Conservation (phyloP, 2,329 filamentous ascomycete species). For the Nemania sp. region DNA sequence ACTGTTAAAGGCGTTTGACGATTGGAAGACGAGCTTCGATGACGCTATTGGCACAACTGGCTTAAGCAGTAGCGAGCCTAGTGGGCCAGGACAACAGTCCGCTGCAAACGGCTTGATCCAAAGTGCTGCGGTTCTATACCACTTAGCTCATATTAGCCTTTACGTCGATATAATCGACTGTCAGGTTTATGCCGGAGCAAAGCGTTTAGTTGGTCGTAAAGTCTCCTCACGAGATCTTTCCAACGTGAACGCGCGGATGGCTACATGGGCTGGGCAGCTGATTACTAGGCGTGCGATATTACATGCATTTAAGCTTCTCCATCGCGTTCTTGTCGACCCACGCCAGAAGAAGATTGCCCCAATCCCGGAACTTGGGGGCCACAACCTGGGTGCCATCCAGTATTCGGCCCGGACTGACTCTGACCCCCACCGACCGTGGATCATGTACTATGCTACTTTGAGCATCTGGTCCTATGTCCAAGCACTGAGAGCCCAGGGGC, state of each 20-base stretch:
- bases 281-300: conserved; percentile 85
- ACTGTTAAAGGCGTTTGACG: conserved; percentile 82
- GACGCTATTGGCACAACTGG: conserved; percentile 65
- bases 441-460: conserved; percentile 86
- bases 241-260: conserved; percentile 80
- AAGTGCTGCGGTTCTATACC: conserved; percentile 83
- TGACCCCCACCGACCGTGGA: conserved; percentile 88
- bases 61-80: conserved; percentile 52
- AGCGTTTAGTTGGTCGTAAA: conserved; percentile 79
- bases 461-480: conserved; percentile 91
- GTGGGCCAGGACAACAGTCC: conserved; percentile 63
- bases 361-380: conserved; percentile 43
- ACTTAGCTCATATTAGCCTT: conserved; percentile 88
- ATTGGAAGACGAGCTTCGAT: conserved; percentile 89
- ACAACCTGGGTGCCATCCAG: conserved; percentile 55
- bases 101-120: conserved; percentile 74
- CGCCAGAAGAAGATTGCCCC: conserved; percentile 51
- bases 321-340: conserved; percentile 75
- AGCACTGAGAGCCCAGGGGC: conserved; percentile 71
- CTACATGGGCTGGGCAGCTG: conserved; percentile 79
- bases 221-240: conserved; percentile 81
- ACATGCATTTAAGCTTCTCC: conserved; percentile 84
- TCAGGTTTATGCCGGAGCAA: conserved; percentile 87
- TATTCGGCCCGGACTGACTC: conserved; percentile 84
- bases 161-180: conserved; percentile 91